phyloP scores from a whole-genome alignment of 805 yeast species.

The Lipomyces oligophaga region DNA sequence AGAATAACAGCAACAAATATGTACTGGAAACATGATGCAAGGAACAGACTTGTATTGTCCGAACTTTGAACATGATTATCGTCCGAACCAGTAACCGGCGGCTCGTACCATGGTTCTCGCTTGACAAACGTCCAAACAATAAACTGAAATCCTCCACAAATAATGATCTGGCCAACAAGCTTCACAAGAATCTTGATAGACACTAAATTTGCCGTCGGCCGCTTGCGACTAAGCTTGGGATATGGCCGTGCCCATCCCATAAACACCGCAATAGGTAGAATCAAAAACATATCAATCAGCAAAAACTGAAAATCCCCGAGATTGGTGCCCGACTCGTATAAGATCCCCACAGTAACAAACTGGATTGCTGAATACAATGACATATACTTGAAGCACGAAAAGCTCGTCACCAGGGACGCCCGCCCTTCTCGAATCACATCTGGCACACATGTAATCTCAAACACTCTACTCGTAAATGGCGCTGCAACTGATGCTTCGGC shows the following conservation, averaged over 20 bases:
- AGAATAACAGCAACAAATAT: slow-evolving; percentile 77
- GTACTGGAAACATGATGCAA: slow-evolving; percentile 82
- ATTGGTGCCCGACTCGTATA: slow-evolving; percentile 85
- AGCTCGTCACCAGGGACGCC: slow-evolving; percentile 89
- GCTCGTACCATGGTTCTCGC: slow-evolving; percentile 62
- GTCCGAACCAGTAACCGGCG: slow-evolving; percentile 53
- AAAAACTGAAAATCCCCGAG: slow-evolving; percentile 95
- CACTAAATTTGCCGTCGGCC: slow-evolving; percentile 92
- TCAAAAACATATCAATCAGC: slow-evolving; percentile 85
- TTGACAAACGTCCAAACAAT: slow-evolving; percentile 60
- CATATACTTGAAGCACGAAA: slow-evolving; percentile 97
- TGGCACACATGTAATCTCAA: slow-evolving; percentile 89
- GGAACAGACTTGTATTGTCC: slow-evolving; percentile 84
- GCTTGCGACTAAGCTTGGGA: slow-evolving; percentile 53
- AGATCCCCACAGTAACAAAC: slow-evolving; percentile 77
- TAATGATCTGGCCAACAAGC: slow-evolving; percentile 67
- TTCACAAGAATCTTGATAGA: slow-evolving; percentile 85
- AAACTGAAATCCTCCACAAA: slow-evolving; percentile 63
- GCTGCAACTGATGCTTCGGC: slow-evolving; percentile 99
- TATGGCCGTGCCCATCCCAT: slow-evolving; percentile 96
- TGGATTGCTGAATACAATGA: slow-evolving; percentile 95
- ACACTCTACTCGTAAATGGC: slow-evolving; percentile 86
- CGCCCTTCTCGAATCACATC: slow-evolving; percentile 93
- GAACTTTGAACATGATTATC: slow-evolving; percentile 78
- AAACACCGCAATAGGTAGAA: slow-evolving; percentile 90